Conservation (phyloP, 2,329 filamentous ascomycete species). For the Leptographium galeiforme region DNA sequence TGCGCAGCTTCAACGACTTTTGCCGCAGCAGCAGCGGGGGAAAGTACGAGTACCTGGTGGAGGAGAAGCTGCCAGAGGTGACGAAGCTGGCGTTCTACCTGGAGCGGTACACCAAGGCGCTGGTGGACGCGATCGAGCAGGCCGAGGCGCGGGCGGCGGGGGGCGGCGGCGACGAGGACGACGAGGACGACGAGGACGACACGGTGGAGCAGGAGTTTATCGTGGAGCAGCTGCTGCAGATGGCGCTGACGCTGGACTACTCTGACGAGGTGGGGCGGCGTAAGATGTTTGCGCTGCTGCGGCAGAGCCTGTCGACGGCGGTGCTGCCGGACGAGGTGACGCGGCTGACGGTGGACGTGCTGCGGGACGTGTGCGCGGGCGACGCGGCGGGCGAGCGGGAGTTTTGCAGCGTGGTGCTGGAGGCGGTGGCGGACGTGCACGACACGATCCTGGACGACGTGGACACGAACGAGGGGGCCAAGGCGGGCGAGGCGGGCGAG, state of each 20-base stretch:
- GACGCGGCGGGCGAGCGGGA: conserved; percentile 64
- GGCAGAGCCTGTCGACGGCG: conserved; percentile 72
- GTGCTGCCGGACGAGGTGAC: conserved; percentile 88
- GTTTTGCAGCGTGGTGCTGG: conserved; percentile 74
- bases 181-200: conserved; percentile 59
- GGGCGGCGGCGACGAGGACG: conserved; percentile 47
- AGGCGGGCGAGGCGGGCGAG: conserved; percentile 45
- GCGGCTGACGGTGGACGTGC: conserved; percentile 68
- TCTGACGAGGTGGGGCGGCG: conserved; percentile 91
- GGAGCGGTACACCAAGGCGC: conserved; percentile 60
- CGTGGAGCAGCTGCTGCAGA: conserved; percentile 86
- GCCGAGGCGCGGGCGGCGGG: conserved; percentile 35
- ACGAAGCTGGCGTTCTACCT: conserved; percentile 81
- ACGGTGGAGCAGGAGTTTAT: conserved; percentile 88
- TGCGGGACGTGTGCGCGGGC: conserved; percentile 70
- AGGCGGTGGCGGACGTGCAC: conserved; percentile 92
- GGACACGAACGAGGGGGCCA: conserved; percentile 28
- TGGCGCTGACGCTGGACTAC: conserved; percentile 85
- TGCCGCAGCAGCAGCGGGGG: conserved; percentile 63
- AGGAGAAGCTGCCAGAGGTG: conserved; percentile 92
- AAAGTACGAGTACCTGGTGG: conserved; percentile 61
- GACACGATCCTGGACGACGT: conserved; percentile 71
- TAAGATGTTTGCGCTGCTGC: conserved; percentile 87
- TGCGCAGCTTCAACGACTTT: conserved; percentile 87
- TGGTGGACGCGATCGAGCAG: conserved; percentile 51